Evolutionary conservation across 129 eudicot species (phyloP).

Genomic region (Solidago caesia): DNA sequence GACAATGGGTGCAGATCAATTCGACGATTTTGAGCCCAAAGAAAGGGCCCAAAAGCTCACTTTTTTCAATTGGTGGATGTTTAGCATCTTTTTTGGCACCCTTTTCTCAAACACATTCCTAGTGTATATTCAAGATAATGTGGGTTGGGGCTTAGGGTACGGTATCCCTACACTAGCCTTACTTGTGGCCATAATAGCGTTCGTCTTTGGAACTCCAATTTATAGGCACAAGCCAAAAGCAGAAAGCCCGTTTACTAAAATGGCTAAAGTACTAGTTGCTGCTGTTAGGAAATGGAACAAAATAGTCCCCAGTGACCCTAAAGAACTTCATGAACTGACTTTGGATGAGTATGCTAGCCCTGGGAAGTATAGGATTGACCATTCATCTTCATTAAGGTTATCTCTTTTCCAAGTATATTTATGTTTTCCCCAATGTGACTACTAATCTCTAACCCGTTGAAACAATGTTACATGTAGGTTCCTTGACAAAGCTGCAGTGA

Average conservation of each 20-base stretch:
- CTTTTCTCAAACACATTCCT: conserved; percentile 57
- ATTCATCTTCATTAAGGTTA: conserved; percentile 48
- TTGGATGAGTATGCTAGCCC: conserved; percentile 39
- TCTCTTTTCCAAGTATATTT: background rate
- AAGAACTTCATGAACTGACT: conserved; percentile 51
- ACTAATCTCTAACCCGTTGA: background rate
- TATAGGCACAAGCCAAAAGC: conserved; percentile 56
- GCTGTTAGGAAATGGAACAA: conserved; percentile 43
- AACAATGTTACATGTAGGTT: conserved; percentile 28
- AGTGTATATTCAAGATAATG: conserved; percentile 60
- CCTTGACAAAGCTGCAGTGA: conserved; percentile 52
- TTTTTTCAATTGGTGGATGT: conserved; percentile 89
- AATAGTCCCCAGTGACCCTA: conserved; percentile 46
- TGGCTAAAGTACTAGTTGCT: conserved; percentile 65
- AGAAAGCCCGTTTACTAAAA: conserved; percentile 53
- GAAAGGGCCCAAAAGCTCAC: conserved; percentile 60
- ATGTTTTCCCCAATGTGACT: too few relatives aligned
- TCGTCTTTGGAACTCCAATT: conserved; percentile 46
- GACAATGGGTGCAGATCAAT: conserved; percentile 73
- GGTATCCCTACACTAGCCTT: conserved; percentile 57
- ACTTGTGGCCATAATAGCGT: conserved; percentile 43
- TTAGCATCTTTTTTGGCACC: conserved; percentile 60
- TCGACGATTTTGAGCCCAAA: conserved; percentile 60
- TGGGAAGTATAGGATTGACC: conserved; percentile 50
- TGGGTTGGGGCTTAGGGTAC: conserved; percentile 64